Conservation (phyloP, 352 stramenopile species). For the Globisporangium takayamanum region DNA sequence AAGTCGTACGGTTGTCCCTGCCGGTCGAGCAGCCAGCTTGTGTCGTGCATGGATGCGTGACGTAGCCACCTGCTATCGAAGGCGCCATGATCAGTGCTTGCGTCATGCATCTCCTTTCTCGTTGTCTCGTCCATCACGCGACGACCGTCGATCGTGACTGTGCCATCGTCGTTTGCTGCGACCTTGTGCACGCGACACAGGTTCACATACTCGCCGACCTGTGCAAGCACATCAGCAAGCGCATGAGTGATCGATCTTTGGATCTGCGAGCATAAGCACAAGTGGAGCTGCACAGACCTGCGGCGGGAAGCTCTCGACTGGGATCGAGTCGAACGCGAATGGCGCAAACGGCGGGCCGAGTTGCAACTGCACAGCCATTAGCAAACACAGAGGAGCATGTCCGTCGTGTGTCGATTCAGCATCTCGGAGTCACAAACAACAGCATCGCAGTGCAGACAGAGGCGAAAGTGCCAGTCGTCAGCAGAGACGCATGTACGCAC, state of each 20-base stretch:
- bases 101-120: too few relatives aligned
- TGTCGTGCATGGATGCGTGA: too few relatives aligned
- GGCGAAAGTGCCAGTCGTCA: background rate
- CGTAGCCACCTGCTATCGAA: too few relatives aligned
- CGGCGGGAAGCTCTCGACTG: conserved; percentile 70
- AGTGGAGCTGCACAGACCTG: conserved; percentile 25
- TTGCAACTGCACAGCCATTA: conserved; percentile 30
- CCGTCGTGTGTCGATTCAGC: background rate
- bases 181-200: conserved; percentile 68
- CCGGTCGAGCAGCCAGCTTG: too few relatives aligned
- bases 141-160: too few relatives aligned
- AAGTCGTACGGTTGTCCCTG: too few relatives aligned
- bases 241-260: background rate
- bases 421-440: background rate
- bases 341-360: conserved; percentile 61
- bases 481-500: conserved; percentile 19
- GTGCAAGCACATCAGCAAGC: background rate
- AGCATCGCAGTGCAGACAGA: background rate
- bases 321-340: conserved; percentile 56
- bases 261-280: too few relatives aligned
- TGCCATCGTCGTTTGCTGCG: too few relatives aligned
- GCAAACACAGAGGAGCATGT: too few relatives aligned
- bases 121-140: too few relatives aligned
- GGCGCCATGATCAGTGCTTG: too few relatives aligned
- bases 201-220: conserved; percentile 66